A percentile compares a stretch with the other conserved stretches of the same genome.
phyloP scores from a whole-genome alignment of 1,284 basidiomycete species.

The Ceratobasidium sp. region DNA sequence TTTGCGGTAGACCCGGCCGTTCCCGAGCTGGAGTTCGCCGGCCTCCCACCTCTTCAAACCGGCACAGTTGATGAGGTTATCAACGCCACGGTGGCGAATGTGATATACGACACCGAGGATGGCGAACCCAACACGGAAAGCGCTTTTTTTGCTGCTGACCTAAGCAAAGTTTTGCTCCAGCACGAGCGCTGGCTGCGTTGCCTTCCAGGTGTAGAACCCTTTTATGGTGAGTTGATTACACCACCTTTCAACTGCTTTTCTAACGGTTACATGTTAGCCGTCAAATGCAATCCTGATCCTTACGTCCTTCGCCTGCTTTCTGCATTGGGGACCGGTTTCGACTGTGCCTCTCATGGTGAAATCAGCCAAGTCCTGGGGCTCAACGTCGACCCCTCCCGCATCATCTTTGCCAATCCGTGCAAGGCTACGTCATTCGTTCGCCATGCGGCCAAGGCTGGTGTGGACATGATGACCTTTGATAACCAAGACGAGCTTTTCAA shows the following conservation, averaged over 20 bases:
- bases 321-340: constrained; percentile 89
- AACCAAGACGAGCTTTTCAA: constrained; percentile 98
- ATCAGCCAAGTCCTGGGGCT: constrained; percentile 83
- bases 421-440: constrained; percentile 95
- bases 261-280: constrained; percentile 59
- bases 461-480: constrained; percentile 97
- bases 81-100: constrained; percentile 71
- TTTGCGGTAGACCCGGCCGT: constrained; percentile 54
- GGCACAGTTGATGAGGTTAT: constrained; percentile 76
- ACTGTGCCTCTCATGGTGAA: constrained; percentile 97
- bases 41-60: constrained; percentile 67
- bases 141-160: constrained; percentile 96
- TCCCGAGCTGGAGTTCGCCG: constrained; percentile 62
- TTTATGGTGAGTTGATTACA: constrained; percentile 72
- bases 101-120: constrained; percentile 53
- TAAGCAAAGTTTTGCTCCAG: constrained; percentile 86
- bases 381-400: constrained; percentile 73
- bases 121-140: constrained; percentile 79
- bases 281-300: constrained; percentile 98
- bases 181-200: constrained; percentile 82
- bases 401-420: constrained; percentile 99
- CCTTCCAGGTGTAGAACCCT: constrained; percentile 88
- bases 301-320: constrained; percentile 91
- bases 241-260: background rate
- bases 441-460: constrained; percentile 76